Evolutionary conservation across 306 rosid species (phyloP), one percentile per base, ranked within the genome.

Genomic region (Ammopiptanthus mongolicus): DNA sequence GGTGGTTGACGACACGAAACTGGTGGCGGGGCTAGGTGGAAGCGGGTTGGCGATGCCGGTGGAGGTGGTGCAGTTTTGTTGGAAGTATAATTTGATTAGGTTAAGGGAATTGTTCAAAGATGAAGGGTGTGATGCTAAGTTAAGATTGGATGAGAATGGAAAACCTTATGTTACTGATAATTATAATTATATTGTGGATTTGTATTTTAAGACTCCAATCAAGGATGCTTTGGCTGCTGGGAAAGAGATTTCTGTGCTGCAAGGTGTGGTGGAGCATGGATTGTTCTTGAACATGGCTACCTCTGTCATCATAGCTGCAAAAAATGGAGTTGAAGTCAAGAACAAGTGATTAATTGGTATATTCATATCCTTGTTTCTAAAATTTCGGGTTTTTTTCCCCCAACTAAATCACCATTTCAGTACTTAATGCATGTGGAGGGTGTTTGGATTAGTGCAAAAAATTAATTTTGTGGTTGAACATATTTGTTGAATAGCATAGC

Each of bases 261-360:
- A 91, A 71, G 97, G 97, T 0, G 97, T 91, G 0, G 97, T 91
- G 37, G 97, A 91, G 62, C 97, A 91, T 75, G 97, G 97, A 1
- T 71, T 91, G 77, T 91, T 91, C 83, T 77, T 91, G 83, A 84
- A 89, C 47, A 88, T 91, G 96, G 96, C 96, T 0, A 89, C 96
- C 5, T 81, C 97, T 0, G 96, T 89, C 14, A 88, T 91, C 46
- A 88, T 89, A 22, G 93, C 97, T 0, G 91, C 78, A 2, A 91
- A 82, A 52, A 34, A 31, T 18, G 93, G 97, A 3, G 90, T 91
- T 69, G 84, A 89, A 17, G 85, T 88, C 28, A 60, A 76, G 86
- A 46, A 48, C 68, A 91, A 91, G 78, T 89, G 95, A 89, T 41
- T 3, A 1, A 10, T 41, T 41, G 4, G 0, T 41, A 31, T 4